Conservation (phyloP, 306 rosid genomes). For the Citrullus amarus region DNA sequence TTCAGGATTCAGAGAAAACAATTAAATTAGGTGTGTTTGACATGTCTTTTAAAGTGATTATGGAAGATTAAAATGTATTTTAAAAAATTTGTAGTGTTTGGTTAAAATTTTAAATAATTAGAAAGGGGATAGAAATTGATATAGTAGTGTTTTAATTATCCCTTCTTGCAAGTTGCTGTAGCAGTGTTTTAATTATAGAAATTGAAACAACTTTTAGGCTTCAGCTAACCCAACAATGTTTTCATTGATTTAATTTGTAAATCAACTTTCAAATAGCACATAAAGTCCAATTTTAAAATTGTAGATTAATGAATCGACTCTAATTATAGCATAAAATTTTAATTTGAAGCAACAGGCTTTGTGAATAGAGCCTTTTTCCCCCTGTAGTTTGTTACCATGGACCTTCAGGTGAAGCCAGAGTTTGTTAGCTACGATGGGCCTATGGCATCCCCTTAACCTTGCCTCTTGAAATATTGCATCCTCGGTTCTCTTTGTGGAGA, state of each 20-base stretch:
- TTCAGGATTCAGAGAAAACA: not conserved
- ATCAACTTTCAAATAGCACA: not conserved
- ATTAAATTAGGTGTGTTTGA: not conserved
- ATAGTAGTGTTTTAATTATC: no score
- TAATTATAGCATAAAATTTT: not conserved
- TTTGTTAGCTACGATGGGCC: not conserved
- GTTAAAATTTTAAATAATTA: not conserved
- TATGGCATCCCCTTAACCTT: not conserved
- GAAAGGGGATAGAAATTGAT: no score
- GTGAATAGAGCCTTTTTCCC: not conserved
- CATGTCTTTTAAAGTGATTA: no score
- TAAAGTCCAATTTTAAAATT: not conserved
- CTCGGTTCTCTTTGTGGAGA: not conserved
- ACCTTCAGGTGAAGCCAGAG: not conserved
- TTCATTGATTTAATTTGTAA: not conserved
- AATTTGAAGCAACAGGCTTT: not conserved
- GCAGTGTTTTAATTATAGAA: not conserved
- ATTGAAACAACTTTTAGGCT: not conserved
- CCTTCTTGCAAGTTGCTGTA: no score
- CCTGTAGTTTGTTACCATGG: not conserved
- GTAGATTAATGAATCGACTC: not conserved
- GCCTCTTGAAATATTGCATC: not conserved
- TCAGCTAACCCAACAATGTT: not conserved
- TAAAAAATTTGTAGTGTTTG: not conserved
- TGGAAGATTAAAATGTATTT: not conserved